phyloP scores from a whole-genome alignment of 1,284 basidiomycete species.

The Cryptococcus floricola region DNA sequence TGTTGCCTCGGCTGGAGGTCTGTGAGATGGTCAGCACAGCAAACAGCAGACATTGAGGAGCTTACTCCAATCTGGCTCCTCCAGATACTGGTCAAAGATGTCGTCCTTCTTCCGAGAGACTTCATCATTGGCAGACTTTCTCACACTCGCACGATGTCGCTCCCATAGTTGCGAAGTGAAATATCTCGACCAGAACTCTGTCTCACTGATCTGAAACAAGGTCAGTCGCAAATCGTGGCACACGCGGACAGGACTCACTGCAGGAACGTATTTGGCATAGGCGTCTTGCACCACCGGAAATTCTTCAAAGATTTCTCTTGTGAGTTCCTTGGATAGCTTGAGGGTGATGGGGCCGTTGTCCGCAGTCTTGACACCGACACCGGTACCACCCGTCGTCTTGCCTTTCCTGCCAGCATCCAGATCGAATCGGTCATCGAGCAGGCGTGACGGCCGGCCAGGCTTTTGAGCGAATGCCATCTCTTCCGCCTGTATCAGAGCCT shows the following conservation, averaged over 20 bases:
- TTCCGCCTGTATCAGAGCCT: slow-evolving; percentile 64
- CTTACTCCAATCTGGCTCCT: slow-evolving; percentile 83
- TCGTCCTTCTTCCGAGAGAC: slow-evolving; percentile 85
- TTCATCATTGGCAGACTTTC: slow-evolving; percentile 55
- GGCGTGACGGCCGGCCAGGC: slow-evolving; percentile 75
- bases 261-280: slow-evolving; percentile 87
- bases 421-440: slow-evolving; percentile 81
- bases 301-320: slow-evolving; percentile 95
- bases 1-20: slow-evolving; percentile 74
- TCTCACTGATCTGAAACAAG: slow-evolving; percentile 66
- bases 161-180: slow-evolving; percentile 95
- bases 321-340: slow-evolving; percentile 84
- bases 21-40: slow-evolving; percentile 37
- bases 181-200: slow-evolving; percentile 93
- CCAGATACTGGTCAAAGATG: slow-evolving; percentile 92
- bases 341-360: slow-evolving; percentile 49
- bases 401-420: slow-evolving; percentile 49
- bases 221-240: neutral
- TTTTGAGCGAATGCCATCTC: slow-evolving; percentile 61
- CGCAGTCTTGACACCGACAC: slow-evolving; percentile 54
- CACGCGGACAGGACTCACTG: slow-evolving; percentile 23
- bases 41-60: neutral
- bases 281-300: slow-evolving; percentile 91
- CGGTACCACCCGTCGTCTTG: slow-evolving; percentile 35
- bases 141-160: slow-evolving; percentile 84